Evolutionary conservation across 1,284 basidiomycete genomes (phyloP).

Genomic region (Hemileia vastatrix): DNA sequence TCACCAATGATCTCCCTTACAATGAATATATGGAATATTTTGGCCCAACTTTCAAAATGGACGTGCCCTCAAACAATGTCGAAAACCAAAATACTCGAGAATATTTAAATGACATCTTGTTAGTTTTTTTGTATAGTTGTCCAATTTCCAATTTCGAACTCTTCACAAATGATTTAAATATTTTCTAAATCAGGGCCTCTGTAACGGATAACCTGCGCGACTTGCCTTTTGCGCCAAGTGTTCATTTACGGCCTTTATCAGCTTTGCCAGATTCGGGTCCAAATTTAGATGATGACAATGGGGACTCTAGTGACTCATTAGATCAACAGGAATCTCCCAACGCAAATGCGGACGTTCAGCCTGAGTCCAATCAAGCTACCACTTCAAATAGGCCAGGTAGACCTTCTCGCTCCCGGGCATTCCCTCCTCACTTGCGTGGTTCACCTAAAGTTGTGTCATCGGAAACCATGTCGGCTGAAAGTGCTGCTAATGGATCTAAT

Average conservation of each 20-base stretch:
- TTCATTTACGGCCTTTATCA: constrained; percentile 47
- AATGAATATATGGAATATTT: constrained; percentile 63
- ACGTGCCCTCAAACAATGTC: constrained; percentile 85
- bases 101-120: constrained; percentile 73
- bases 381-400: no score
- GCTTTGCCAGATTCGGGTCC: constrained; percentile 13
- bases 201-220: constrained; percentile 70
- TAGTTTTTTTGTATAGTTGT: constrained; percentile 22
- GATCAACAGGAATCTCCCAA: no score
- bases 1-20: constrained; percentile 50
- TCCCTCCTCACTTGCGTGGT: no score
- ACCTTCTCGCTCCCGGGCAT: no score
- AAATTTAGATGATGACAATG: no score
- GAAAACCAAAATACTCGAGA: constrained; percentile 82
- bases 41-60: constrained; percentile 85
- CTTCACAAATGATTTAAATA: background rate
- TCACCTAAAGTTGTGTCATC: no score
- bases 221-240: constrained; percentile 72
- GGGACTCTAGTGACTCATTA: constrained; percentile 13
- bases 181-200: constrained; percentile 49
- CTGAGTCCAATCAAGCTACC: no score
- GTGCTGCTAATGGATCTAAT: no score
- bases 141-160: constrained; percentile 29
- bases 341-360: no score
- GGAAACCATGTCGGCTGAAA: no score